These are phyloP conservation scores for Dorcoceras hygrometricum DNA, from an alignment of 257 asterid species.

Conservation along the genomic window DNA sequence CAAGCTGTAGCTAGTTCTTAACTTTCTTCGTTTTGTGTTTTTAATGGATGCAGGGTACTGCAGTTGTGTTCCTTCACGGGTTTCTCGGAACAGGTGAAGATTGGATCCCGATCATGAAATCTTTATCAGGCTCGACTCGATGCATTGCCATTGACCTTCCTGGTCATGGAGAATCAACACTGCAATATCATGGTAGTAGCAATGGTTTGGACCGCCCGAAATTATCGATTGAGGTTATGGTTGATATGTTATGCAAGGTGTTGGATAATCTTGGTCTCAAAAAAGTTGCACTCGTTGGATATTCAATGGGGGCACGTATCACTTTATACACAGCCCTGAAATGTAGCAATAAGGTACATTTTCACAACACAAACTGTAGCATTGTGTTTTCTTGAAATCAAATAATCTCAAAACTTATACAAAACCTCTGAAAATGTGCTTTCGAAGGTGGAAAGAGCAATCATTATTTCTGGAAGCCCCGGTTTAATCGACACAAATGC, in stretches of 20 bases:
- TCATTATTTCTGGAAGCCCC: constrained; percentile 89
- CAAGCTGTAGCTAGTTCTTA: not conserved
- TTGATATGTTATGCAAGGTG: constrained; percentile 52
- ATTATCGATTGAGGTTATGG: constrained; percentile 60
- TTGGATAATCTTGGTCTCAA: constrained; percentile 40
- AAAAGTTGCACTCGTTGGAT: constrained; percentile 75
- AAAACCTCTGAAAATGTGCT: constrained; percentile 9
- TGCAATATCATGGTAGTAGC: constrained; percentile 32
- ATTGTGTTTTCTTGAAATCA: not conserved
- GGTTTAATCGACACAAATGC: constrained; percentile 65
- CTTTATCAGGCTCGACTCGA: constrained; percentile 63
- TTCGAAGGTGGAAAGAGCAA: constrained; percentile 68
- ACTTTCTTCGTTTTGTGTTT: constrained; percentile 14
- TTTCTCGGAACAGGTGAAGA: constrained; percentile 81
- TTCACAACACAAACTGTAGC: not conserved
- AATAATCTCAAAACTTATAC: not conserved
- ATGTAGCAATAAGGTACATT: constrained; percentile 56
- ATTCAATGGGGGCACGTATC: constrained; percentile 96
- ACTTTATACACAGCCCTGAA: constrained; percentile 70
- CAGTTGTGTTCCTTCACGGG: constrained; percentile 82
- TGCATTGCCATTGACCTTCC: constrained; percentile 94
- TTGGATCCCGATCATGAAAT: constrained; percentile 85
- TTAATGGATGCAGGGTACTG: constrained; percentile 47
- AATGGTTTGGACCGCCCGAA: constrained; percentile 35
- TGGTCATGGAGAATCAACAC: constrained; percentile 78